These are phyloP conservation scores for Saksenaea vasiformis DNA, from an alignment of 371 early-diverging fungal genomes.

Conservation along the genomic window DNA sequence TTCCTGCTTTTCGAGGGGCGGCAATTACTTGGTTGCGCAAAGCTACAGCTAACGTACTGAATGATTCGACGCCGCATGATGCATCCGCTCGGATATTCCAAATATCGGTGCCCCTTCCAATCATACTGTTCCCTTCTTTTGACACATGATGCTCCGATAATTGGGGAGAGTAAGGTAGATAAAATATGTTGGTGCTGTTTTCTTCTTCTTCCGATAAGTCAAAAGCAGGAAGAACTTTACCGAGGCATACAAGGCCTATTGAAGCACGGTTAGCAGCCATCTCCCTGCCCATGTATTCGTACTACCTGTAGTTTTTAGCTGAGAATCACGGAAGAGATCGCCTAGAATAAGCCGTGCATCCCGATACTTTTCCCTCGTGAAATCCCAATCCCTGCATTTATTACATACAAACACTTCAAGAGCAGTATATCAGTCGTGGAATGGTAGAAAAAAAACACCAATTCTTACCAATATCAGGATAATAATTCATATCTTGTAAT, in stretches of 20 bases:
- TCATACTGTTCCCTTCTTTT: background rate
- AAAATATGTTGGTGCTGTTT: slow-evolving; percentile 27
- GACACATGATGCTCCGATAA: background rate
- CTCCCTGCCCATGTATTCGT: background rate
- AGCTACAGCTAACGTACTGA: slow-evolving; percentile 27
- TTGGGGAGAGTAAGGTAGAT: slow-evolving; percentile 26
- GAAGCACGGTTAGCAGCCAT: too few species aligned
- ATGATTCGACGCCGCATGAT: slow-evolving; percentile 27
- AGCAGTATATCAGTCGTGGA: background rate
- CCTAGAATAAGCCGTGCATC: slow-evolving; percentile 22
- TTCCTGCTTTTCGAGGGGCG: slow-evolving; percentile 45
- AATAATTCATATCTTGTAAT: slow-evolving; percentile 32
- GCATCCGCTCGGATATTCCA: background rate
- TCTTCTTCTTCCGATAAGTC: background rate
- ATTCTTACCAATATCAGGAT: slow-evolving; percentile 44
- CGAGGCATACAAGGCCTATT: slow-evolving; percentile 32
- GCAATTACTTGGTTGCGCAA: slow-evolving; percentile 55
- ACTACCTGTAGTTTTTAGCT: slow-evolving; percentile 47
- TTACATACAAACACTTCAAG: slow-evolving; percentile 50
- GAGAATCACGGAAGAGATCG: slow-evolving; percentile 35
- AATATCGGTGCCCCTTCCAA: background rate
- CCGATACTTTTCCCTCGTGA: slow-evolving; percentile 26
- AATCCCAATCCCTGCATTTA: slow-evolving; percentile 38
- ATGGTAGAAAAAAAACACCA: background rate
- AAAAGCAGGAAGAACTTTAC: slow-evolving; percentile 28